Evolutionary conservation across 805 yeast species (phyloP), one percentile per base, ranked within the genome.

Genomic region (Wickerhamomyces xylosicus): DNA sequence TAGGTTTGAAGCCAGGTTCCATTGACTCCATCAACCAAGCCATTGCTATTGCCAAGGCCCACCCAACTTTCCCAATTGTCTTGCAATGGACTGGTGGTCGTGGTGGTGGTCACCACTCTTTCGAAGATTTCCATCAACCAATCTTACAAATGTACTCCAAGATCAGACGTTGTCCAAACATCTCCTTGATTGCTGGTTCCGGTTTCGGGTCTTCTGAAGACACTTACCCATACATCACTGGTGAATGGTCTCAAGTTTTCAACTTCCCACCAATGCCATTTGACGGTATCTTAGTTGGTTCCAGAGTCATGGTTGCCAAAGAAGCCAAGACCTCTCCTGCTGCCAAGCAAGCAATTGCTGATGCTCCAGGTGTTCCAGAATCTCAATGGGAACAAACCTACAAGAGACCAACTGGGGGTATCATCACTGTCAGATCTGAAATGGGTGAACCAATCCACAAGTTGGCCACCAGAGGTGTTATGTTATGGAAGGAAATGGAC

Each of bases 11-110:
- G 68, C 99, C 99, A 45, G 99, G 99, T 58, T 86, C 97, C 19
- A 73, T 87, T 41, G 98, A 92, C 52, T 82, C 97, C 34, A 86
- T 92, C 56, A 71, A 78, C 48, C 90, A 84, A 62, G 85, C 79
- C 50, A 79, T 92, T 52, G 66, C 81, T 45, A 92, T 92, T 58
- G 98, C 99, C 40, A 85, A 84, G 58, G 89, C 95, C 37, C 95
- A 89, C 66, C 98, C 98, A 49, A 67, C 62, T 47, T 92, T 92
- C 89, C 99, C 98, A 47, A 86, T 92, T 56, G 90, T 92, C 40
- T 68, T 92, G 53, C 98, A 92, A 71, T 92, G 99, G 99, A 92
- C 99, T 43, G 98, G 97, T 74, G 99, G 99, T 64, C 89, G 99
- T 75, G 99, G 97, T 69, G 99, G 99, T 75, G 99, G 99, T 58